These are phyloP conservation scores for Schoenoplectus tabernaemontani DNA, from an alignment of 202 grass and related monocot genomes.

Conservation along the genomic window DNA sequence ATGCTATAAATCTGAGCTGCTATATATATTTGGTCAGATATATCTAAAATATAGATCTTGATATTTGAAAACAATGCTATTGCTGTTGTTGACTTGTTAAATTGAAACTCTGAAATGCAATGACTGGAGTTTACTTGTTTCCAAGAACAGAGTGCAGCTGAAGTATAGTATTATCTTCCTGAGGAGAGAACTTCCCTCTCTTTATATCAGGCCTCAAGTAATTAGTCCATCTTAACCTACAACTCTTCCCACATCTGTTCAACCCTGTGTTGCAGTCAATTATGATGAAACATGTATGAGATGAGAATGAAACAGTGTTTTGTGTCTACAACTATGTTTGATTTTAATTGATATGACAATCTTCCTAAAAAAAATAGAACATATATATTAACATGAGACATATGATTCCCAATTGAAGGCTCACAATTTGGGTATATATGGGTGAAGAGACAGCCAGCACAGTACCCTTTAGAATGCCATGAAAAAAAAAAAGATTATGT, in stretches of 20 bases:
- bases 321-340: neutral
- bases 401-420: too few relatives aligned
- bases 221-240: conserved; percentile 43
- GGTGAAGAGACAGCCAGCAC: too few relatives aligned
- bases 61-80: too few relatives aligned
- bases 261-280: conserved; percentile 19
- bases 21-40: too few relatives aligned
- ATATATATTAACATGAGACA: neutral
- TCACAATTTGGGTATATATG: too few relatives aligned
- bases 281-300: neutral
- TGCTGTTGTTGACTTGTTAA: neutral
- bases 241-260: conserved; percentile 45
- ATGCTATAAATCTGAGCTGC: too few relatives aligned
- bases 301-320: neutral
- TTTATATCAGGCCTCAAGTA: conserved; percentile 35
- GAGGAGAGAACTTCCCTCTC: conserved; percentile 32
- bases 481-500: too few relatives aligned
- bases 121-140: conserved; percentile 24
- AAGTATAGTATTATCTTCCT: conserved; percentile 27
- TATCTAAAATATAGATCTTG: too few relatives aligned
- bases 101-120: neutral
- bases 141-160: conserved; percentile 20
- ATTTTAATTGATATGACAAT: neutral
- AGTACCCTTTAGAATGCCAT: too few relatives aligned
- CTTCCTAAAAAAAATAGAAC: neutral